Evolutionary conservation across 768 basidiomycete species (phyloP).

Genomic region (Pulveroboletus frians): DNA sequence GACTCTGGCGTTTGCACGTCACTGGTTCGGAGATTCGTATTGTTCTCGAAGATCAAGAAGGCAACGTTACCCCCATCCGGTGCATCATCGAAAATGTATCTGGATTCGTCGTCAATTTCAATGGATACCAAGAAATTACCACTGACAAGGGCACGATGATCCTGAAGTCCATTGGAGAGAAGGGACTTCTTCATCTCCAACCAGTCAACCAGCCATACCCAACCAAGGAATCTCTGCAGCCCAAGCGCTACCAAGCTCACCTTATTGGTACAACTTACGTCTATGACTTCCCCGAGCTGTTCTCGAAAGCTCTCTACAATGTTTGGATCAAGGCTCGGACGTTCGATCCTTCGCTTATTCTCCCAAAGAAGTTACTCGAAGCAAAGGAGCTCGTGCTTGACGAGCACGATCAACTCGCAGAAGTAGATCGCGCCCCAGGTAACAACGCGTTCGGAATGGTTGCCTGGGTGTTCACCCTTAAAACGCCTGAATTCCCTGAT

Average conservation of each 20-base stretch:
- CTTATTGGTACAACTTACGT: slow-evolving; percentile 97
- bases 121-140: slow-evolving; percentile 95
- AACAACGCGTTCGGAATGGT: slow-evolving; percentile 98
- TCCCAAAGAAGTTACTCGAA: slow-evolving; percentile 76
- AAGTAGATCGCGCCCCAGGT: slow-evolving; percentile 89
- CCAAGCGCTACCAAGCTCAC: slow-evolving; percentile 98
- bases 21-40: slow-evolving; percentile 97
- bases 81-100: slow-evolving; percentile 98
- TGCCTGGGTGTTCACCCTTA: slow-evolving; percentile 90
- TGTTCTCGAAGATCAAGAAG: slow-evolving; percentile 88
- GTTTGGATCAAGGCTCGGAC: slow-evolving; percentile 77
- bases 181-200: slow-evolving; percentile 93
- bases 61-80: slow-evolving; percentile 92
- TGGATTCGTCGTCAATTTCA: slow-evolving; percentile 97
- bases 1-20: slow-evolving; percentile 96
- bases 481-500: slow-evolving; percentile 86
- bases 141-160: slow-evolving; percentile 95
- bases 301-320: slow-evolving; percentile 93
- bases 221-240: slow-evolving; percentile 97
- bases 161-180: slow-evolving; percentile 96
- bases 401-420: slow-evolving; percentile 84
- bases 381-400: slow-evolving; percentile 91
- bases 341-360: slow-evolving; percentile 56
- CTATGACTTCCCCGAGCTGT: slow-evolving; percentile 99
- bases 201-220: slow-evolving; percentile 91